Evolutionary conservation across 2,329 filamentous ascomycete species (phyloP), one percentile per base, ranked within the genome.

Genomic region (Pseudocercospora fuligena): DNA sequence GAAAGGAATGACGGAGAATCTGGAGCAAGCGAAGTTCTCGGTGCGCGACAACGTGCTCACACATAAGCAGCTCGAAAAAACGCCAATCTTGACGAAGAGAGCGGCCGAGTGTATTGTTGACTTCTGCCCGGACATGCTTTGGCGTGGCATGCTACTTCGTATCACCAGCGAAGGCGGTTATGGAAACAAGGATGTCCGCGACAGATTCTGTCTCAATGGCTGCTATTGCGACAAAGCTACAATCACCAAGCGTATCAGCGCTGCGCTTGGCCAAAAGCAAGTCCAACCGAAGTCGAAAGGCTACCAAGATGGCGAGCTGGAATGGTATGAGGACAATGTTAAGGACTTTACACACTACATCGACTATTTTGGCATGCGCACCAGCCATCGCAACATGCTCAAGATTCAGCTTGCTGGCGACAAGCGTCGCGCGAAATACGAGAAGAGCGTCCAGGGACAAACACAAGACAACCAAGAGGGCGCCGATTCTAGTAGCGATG

Each of bases 101-200:
- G 76, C 76, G 19, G 76, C 75, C 14, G 73, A 77, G 61, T 75
- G 76, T 65, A 73, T 78, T 43, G 72, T 78, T 67, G 77, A 78
- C 70, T 78, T 78, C 69, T 77, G 77, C 64, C 77, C 77, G 5
- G 75, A 78, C 54, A 65, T 77, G 33, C 73, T 78, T 54, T 76
- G 73, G 73, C 72, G 74, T n/a, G 73, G 74, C 51, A 73, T 71
- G 47, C 72, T 78, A n/a, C 71, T 78, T 14, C 77, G 76, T 51
- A 75, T 78, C 27, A 68, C 72, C 31, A 72, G 72, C 54, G 77
- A 78, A 61, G 73, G 70, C 25, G 70, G 72, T 11, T 71, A 70
- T 36, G 74, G 74, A 57, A 78, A 78, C 70, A 77, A 74, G 63
- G 72, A 75, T 23, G 71, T 78, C 23, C 76, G 75, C 46, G 73